Conservation (phyloP, 345 rosid species). For the Isatis tinctoria region DNA sequence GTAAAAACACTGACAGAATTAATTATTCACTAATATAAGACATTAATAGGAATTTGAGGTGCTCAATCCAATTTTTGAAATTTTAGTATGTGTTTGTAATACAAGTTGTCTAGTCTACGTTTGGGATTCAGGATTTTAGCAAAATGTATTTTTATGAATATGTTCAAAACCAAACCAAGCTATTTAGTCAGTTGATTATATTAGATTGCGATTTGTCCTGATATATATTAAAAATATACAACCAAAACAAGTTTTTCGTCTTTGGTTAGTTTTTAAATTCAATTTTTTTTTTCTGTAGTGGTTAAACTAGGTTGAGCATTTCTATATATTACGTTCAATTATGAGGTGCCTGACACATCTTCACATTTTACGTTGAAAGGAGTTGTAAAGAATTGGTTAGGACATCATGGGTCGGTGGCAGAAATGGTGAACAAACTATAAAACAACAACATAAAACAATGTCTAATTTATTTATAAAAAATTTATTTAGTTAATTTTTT, state of each 20-base stretch:
- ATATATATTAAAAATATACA: not conserved
- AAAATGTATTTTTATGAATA: not conserved
- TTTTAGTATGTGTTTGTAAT: not conserved
- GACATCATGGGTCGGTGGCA: no score
- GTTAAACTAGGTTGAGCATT: not conserved
- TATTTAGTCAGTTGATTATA: not conserved
- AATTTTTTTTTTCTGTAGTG: not conserved
- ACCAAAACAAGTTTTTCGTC: not conserved
- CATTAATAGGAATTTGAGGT: not conserved
- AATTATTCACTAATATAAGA: not conserved
- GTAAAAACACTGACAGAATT: not conserved
- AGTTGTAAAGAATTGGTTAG: constrained; percentile 5
- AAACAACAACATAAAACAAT: no score
- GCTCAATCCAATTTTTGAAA: not conserved
- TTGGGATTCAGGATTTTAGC: not conserved
- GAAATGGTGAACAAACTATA: constrained; percentile 29
- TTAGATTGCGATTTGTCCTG: not conserved
- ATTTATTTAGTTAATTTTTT: no score
- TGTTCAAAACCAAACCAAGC: not conserved
- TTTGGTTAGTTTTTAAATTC: not conserved
- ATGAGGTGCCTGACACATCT: not conserved
- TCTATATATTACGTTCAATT: not conserved
- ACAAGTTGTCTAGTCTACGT: not conserved
- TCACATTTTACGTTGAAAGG: not conserved
- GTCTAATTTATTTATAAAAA: no score